These are phyloP conservation scores for Begonia loranthoides DNA, from an alignment of 306 rosid genomes.

Conservation along the genomic window DNA sequence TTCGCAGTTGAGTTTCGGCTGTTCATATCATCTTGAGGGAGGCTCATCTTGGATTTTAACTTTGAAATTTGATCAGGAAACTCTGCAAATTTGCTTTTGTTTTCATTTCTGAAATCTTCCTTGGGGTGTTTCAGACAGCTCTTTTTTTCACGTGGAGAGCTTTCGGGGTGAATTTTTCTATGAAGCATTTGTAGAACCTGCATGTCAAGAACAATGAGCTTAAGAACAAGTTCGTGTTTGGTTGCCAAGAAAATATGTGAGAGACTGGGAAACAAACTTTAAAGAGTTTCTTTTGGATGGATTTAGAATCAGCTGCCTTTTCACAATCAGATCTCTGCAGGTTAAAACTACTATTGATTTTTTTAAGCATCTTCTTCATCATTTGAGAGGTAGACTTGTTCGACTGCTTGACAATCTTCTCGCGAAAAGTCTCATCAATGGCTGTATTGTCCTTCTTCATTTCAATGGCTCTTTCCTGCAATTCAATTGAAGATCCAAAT, in stretches of 20 bases:
- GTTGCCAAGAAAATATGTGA: slow-evolving; percentile 1
- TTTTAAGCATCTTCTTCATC: slow-evolving; percentile 52
- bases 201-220: slow-evolving; percentile 17
- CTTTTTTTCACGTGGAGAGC: slow-evolving; percentile 23
- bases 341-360: slow-evolving; percentile 18
- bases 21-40: slow-evolving; percentile 22
- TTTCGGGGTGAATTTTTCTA: slow-evolving; percentile 64
- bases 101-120: slow-evolving; percentile 15
- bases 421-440: slow-evolving; percentile 46
- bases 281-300: slow-evolving; percentile 41
- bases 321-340: slow-evolving; percentile 20
- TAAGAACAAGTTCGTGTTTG: slow-evolving; percentile 3
- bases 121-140: slow-evolving; percentile 13
- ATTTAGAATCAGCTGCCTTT: slow-evolving; percentile 16
- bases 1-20: slow-evolving; percentile 31
- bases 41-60: slow-evolving; percentile 16
- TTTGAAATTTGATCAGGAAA: slow-evolving; percentile 10
- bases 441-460: slow-evolving; percentile 50
- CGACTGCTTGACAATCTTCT: slow-evolving; percentile 28
- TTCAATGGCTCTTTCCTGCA: slow-evolving; percentile 32
- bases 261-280: slow-evolving; percentile 36
- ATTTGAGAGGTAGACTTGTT: slow-evolving; percentile 37
- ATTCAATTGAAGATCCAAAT: slow-evolving; percentile 54
- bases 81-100: slow-evolving; percentile 17
- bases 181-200: slow-evolving; percentile 63